Base-by-base conservation (phyloP, 768 basidiomycete genomes). In the Steccherinum ochraceum region DNA sequence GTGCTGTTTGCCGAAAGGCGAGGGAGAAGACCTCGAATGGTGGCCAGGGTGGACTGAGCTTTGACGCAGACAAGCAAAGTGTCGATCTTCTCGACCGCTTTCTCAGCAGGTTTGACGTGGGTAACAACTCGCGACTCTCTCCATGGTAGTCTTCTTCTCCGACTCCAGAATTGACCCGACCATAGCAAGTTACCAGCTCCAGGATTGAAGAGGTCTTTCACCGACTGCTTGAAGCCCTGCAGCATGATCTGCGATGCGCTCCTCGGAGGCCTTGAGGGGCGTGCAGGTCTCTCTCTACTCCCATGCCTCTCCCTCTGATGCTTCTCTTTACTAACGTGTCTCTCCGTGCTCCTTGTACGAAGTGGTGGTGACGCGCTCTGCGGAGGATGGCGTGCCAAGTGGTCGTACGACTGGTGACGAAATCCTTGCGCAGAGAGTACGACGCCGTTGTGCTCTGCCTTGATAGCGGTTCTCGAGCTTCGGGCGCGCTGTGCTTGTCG, bases 31-130 rank as follows among this genome's bases (percentile, higher is more conserved):
- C 65, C 61, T 16, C 67, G 64, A 27, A 99, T 57, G 3, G 86
- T 81, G 2, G 65, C 61, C 3, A 84, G 46, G 3, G 86, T 87
- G 7, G 76, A 71, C 13, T 82, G 75, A 1, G 90, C 86, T 65
- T 94, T 95, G 49, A 88, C 80, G 40, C 89, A 80, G 54, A 97
- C 77, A 64, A 97, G 73, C 49, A 99, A 78, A 1, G 89, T 83
- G 24, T 86, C 76, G 59, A 96, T 95, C 7, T 7, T 35, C 16
- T 51, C 42, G 50, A n/a, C n/a, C n/a, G n/a, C n/a, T n/a, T 23
- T 40, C 13, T 16, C 20, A 20, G 5, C n/a, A 13, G 30, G 18
- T 42, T 16, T 24, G 49, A 24, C 46, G 43, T 24, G 7, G 19
- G 7, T 25, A n/a, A 18, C 52, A 52, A 7, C 7, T 20, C 24